These are phyloP conservation scores for Teratosphaeria destructans DNA, from an alignment of 2,329 filamentous ascomycete genomes.

Conservation along the genomic window DNA sequence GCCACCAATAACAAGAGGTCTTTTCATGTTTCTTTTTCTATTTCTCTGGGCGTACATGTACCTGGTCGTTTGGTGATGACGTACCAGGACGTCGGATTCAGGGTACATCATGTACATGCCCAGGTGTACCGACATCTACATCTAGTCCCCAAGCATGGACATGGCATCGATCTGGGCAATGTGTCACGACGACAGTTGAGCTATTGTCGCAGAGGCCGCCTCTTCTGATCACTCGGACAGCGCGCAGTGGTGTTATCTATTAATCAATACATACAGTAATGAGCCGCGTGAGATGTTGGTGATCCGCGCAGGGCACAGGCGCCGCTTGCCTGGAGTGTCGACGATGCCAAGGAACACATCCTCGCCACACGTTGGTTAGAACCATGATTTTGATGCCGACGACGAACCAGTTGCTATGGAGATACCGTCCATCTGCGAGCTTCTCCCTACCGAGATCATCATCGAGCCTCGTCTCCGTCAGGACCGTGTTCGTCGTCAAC, in stretches of 20 bases:
- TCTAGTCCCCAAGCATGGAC: background rate
- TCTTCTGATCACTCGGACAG: background rate
- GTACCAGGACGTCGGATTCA: background rate
- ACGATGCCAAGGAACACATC: background rate
- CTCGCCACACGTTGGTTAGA: background rate
- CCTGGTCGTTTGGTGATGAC: background rate
- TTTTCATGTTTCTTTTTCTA: background rate
- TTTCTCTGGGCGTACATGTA: background rate
- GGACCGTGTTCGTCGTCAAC: background rate
- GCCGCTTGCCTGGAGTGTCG: background rate
- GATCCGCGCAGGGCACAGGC: background rate
- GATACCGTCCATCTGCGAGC: background rate
- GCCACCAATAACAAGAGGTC: background rate
- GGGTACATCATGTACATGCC: too few relatives aligned
- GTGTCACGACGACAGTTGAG: background rate
- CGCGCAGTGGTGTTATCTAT: background rate
- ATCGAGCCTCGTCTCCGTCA: background rate
- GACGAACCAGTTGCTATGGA: background rate
- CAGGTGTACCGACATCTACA: background rate
- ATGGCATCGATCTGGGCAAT: background rate
- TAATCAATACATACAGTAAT: too few relatives aligned
- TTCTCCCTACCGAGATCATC: background rate
- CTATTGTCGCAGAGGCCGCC: background rate
- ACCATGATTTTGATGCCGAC: background rate
- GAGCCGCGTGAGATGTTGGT: background rate